A percentile compares a stretch with the other conserved stretches of the same genome.
These are phyloP conservation scores for Panellus pusillus DNA, from an alignment of 768 basidiomycete species.

Conservation along the genomic window DNA sequence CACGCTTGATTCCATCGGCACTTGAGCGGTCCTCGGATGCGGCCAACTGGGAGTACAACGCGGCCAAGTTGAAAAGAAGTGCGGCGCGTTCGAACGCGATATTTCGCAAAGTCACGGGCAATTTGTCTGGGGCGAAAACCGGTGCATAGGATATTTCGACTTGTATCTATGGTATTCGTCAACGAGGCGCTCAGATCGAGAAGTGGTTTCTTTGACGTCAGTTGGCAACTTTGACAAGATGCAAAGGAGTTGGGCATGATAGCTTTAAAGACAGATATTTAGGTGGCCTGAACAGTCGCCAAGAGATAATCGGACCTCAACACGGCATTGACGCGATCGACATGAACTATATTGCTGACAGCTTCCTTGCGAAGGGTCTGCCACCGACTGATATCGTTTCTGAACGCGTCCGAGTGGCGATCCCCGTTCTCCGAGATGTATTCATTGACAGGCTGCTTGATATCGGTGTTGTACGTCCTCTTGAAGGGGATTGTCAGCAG, in stretches of 20 bases:
- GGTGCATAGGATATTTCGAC: constrained; percentile 74
- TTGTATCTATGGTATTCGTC: constrained; percentile 52
- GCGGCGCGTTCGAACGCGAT: constrained; percentile 81
- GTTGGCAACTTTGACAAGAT: constrained; percentile 82
- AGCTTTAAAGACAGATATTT: constrained; percentile 47
- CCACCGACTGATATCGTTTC: constrained; percentile 73
- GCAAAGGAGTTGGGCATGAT: constrained; percentile 87
- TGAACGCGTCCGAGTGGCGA: constrained; percentile 84
- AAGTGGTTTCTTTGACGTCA: constrained; percentile 48
- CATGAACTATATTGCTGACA: constrained; percentile 50
- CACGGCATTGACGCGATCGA: constrained; percentile 51
- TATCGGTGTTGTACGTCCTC: constrained; percentile 54
- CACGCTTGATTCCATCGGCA: constrained; percentile 82
- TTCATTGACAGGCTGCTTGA: constrained; percentile 54
- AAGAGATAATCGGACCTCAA: constrained; percentile 45
- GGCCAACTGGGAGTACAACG: constrained; percentile 83
- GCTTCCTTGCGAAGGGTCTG: constrained; percentile 61
- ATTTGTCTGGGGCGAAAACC: constrained; percentile 56
- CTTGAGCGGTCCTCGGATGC: constrained; percentile 65
- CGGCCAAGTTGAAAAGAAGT: constrained; percentile 83
- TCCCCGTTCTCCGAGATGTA: constrained; percentile 71
- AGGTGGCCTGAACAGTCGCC: neutral
- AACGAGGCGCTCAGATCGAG: neutral
- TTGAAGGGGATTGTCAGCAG: constrained; percentile 76
- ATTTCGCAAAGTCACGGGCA: constrained; percentile 66